Evolutionary conservation across 192 early-diverging fungal genomes (phyloP), one percentile per base, ranked within the genome.

Genomic region (Spizellomyces punctatus): DNA sequence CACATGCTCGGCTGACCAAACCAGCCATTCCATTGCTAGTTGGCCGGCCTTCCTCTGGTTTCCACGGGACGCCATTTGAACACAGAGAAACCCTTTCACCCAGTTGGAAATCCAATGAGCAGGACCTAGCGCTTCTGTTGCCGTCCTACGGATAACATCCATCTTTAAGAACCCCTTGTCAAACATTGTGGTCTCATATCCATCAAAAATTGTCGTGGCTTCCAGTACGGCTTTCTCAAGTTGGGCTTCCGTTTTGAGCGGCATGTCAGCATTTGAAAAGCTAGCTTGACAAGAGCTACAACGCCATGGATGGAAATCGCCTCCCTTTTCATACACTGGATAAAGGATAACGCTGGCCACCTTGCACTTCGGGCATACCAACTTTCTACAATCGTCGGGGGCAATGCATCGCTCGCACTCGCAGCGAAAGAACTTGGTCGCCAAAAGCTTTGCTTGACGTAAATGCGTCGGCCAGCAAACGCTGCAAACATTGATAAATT

Each of bases 371-470:
- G 61, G 62, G 17, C 71, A 72, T 36, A 17, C 16, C 12, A 65
- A 22, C 36, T 12, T 65, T 14, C 71, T 17, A 6, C 46, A 42
- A 27, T 17, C 36, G 42, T 72, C 71, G 12, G 61, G 49, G 3
- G 62, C 71, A 41, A 43, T 17, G 42, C 71, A 72, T 14, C 71
- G 71, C 6, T n/a, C 45, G 63, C 71, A 72, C 44, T 57, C 17
- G 63, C 71, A 72, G 10, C 17, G 47, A 41, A 72, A 72, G 62
- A 65, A 72, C 55, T 72, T 72, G 21, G 71, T 72, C 10, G 21
- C n/a, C 19, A 65, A 36, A 6, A 72, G 52, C 36, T 72, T 63
- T 36, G 16, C 49, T 22, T 45, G 46, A 8, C 71, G 61, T 27
- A 72, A 46, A 43, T 36, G 61, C 6, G 71, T 72, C 10, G 71